A percentile compares a stretch with the other conserved stretches of the same genome.
These are phyloP conservation scores for Spiraea crenata DNA, from an alignment of 331 rosid genomes.

Conservation along the genomic window DNA sequence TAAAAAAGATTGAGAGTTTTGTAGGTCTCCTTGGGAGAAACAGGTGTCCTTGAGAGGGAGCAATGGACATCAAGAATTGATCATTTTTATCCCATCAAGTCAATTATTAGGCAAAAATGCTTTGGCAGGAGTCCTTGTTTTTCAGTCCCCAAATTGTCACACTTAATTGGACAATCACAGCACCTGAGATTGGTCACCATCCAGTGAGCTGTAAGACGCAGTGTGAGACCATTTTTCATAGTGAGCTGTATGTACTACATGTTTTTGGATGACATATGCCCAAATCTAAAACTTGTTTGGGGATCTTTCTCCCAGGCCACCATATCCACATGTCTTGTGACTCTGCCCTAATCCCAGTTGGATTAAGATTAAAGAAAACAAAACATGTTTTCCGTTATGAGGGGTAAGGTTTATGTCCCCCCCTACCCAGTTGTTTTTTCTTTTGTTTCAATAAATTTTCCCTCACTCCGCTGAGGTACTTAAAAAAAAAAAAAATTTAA, in stretches of 20 bases:
- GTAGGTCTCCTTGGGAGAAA: conserved; percentile 61
- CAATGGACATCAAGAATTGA: conserved; percentile 18
- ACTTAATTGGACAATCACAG: conserved; percentile 9
- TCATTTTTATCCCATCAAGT: conserved; percentile 22
- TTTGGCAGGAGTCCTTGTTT: not conserved
- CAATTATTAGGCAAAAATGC: conserved; percentile 13
- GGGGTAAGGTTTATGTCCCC: too few relatives aligned
- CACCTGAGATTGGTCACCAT: conserved; percentile 21
- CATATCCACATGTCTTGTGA: not conserved
- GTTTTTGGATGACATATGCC: not conserved
- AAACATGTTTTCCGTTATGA: too few relatives aligned
- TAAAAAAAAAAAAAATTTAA: too few relatives aligned
- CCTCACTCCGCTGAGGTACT: too few relatives aligned
- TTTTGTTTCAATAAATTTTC: too few relatives aligned
- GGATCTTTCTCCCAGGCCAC: conserved; percentile 1
- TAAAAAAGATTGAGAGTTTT: not conserved
- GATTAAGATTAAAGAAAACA: not conserved
- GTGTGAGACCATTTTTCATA: conserved; percentile 11
- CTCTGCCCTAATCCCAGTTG: not conserved
- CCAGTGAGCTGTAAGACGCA: conserved; percentile 21
- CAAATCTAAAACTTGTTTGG: not conserved
- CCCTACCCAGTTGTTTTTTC: too few relatives aligned
- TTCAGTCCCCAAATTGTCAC: not conserved
- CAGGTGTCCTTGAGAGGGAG: conserved; percentile 54
- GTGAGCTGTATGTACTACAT: not conserved